Evolutionary conservation across 2,329 filamentous ascomycete genomes (phyloP).

Genomic region (Trichoderma brevicompactum): DNA sequence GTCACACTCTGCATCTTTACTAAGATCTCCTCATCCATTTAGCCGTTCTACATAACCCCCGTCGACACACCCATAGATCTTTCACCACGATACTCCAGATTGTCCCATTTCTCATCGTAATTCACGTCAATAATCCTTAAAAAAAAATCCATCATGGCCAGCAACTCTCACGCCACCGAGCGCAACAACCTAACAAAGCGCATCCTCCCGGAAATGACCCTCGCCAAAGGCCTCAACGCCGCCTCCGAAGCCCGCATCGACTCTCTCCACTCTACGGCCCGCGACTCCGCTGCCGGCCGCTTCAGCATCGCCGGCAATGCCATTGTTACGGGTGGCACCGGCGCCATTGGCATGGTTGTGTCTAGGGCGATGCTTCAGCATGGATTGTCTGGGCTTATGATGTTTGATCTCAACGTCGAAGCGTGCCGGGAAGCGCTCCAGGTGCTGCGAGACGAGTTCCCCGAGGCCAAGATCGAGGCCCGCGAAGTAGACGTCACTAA

Average conservation of each 20-base stretch:
- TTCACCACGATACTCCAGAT: not conserved
- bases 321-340: slow-evolving; percentile 55
- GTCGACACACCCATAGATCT: not conserved
- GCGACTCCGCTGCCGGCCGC: slow-evolving; percentile 33
- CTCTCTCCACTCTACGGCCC: slow-evolving; percentile 23
- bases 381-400: slow-evolving; percentile 60
- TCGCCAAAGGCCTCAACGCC: slow-evolving; percentile 30
- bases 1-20: no score
- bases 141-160: slow-evolving; percentile 5
- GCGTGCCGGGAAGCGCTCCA: slow-evolving; percentile 39
- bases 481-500: slow-evolving; percentile 33
- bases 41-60: no score
- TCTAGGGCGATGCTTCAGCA: slow-evolving; percentile 70
- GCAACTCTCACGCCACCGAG: slow-evolving; percentile 21
- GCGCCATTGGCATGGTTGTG: slow-evolving; percentile 49
- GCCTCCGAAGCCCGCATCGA: slow-evolving; percentile 10
- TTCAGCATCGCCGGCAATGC: slow-evolving; percentile 42
- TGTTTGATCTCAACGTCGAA: slow-evolving; percentile 62
- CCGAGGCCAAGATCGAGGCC: slow-evolving; percentile 28
- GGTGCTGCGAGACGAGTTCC: slow-evolving; percentile 33
- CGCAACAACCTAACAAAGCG: slow-evolving; percentile 35
- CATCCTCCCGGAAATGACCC: slow-evolving; percentile 37
- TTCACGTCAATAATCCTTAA: not conserved
- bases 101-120: not conserved
- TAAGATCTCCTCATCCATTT: no score